Conservation (phyloP, 495 filamentous ascomycete species). For the Glutinoglossum americanum region DNA sequence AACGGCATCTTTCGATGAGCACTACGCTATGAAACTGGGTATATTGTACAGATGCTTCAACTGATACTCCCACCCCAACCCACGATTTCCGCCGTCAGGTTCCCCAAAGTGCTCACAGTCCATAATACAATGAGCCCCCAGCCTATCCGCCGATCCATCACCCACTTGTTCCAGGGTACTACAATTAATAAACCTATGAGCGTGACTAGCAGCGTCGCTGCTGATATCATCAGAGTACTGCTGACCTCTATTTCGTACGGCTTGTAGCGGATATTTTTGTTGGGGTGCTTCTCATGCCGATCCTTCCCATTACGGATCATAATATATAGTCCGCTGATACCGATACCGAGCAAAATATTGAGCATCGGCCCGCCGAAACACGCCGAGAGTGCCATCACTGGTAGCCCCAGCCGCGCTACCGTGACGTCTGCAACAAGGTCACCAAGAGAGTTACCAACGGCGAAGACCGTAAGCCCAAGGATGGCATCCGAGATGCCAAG, state of each 20-base stretch:
- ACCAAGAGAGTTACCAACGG: slow-evolving; percentile 85
- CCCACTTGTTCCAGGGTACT: slow-evolving; percentile 76
- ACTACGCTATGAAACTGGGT: not conserved
- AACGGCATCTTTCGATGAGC: not conserved
- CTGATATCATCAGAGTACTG: slow-evolving; percentile 63
- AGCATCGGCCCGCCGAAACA: slow-evolving; percentile 97
- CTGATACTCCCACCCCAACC: slow-evolving; percentile 6
- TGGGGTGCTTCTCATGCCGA: slow-evolving; percentile 34
- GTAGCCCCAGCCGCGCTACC: slow-evolving; percentile 77
- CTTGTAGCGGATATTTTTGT: slow-evolving; percentile 24
- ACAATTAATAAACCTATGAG: slow-evolving; percentile 55
- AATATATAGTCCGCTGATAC: slow-evolving; percentile 72
- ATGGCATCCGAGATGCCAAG: slow-evolving; percentile 89
- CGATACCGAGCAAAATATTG: slow-evolving; percentile 90
- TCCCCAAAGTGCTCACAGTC: slow-evolving; percentile 61
- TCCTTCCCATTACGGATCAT: slow-evolving; percentile 36
- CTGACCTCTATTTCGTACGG: slow-evolving; percentile 62
- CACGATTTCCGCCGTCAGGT: slow-evolving; percentile 56
- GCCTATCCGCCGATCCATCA: slow-evolving; percentile 68
- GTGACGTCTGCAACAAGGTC: slow-evolving; percentile 92
- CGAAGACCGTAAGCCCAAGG: slow-evolving; percentile 86
- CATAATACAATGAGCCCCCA: slow-evolving; percentile 68
- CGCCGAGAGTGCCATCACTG: slow-evolving; percentile 88
- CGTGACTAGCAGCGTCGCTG: slow-evolving; percentile 58
- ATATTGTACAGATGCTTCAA: not conserved